Conservation (phyloP, 2,329 filamentous ascomycete genomes). For the Penicillium hordei region DNA sequence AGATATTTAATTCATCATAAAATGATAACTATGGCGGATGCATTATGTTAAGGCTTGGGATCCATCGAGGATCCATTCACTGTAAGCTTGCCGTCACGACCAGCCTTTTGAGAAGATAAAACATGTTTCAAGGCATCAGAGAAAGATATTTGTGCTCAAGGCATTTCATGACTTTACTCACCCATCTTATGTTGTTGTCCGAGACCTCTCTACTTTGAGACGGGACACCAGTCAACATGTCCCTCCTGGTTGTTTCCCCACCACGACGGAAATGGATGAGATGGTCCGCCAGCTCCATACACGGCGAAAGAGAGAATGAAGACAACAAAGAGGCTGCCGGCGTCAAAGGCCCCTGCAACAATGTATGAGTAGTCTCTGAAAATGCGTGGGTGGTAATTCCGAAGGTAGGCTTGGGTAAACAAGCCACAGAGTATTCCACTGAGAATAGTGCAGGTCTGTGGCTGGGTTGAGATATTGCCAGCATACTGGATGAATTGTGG, state of each 20-base stretch:
- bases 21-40: background rate
- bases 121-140: background rate
- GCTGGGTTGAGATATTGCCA: constrained; percentile 54
- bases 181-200: background rate
- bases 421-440: constrained; percentile 48
- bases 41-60: background rate
- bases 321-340: constrained; percentile 49
- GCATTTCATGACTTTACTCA: background rate
- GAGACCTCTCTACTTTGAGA: constrained; percentile 25
- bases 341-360: constrained; percentile 54
- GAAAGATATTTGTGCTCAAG: background rate
- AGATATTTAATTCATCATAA: background rate
- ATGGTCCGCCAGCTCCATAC: constrained; percentile 51
- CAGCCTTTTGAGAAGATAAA: background rate
- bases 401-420: constrained; percentile 54
- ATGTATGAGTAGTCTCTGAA: constrained; percentile 58
- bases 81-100: background rate
- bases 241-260: constrained; percentile 56
- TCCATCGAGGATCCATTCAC: background rate
- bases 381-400: constrained; percentile 53
- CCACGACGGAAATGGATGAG: constrained; percentile 52
- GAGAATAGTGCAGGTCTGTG: constrained; percentile 56
- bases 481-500: constrained; percentile 57
- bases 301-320: constrained; percentile 59
- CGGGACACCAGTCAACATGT: constrained; percentile 52